phyloP scores from a whole-genome alignment of 257 asterid species.

The Nyctanthes arbortristis region DNA sequence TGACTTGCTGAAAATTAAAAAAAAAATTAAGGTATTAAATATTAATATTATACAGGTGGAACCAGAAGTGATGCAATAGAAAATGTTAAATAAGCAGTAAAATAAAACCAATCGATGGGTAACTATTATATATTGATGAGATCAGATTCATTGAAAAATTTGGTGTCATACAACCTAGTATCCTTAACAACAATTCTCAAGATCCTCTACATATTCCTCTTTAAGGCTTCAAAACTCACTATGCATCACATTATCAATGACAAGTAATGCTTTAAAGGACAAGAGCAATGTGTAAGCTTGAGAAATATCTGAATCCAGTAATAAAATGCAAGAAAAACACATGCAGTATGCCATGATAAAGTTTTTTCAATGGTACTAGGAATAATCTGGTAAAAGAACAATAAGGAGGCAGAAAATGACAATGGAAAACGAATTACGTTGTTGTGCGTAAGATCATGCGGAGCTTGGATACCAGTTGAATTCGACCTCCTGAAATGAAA shows the following conservation, averaged over 20 bases:
- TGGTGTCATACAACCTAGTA: not conserved
- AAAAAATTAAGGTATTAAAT: not conserved
- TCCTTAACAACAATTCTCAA: constrained; percentile 4
- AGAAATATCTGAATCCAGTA: constrained; percentile 15
- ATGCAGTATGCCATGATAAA: constrained; percentile 19
- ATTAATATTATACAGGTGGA: not conserved
- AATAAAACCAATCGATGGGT: not conserved
- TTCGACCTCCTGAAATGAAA: constrained; percentile 31
- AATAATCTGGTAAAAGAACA: constrained; percentile 1
- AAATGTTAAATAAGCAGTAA: not conserved
- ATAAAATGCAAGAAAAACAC: constrained; percentile 14
- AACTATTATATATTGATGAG: constrained; percentile 4
- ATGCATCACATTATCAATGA: constrained; percentile 16
- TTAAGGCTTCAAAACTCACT: constrained; percentile 4
- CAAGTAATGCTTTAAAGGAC: constrained; percentile 4
- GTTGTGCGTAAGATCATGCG: constrained; percentile 31
- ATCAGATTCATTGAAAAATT: not conserved
- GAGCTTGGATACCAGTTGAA: constrained; percentile 24
- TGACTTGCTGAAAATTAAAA: constrained; percentile 1
- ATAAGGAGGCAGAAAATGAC: constrained; percentile 4
- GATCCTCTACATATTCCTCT: not conserved
- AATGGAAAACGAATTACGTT: constrained; percentile 34
- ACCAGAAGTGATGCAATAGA: not conserved
- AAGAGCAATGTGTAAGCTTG: constrained; percentile 16
- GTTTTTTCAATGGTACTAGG: constrained; percentile 15